Evolutionary conservation across 2,329 filamentous ascomycete genomes (phyloP).

Genomic region (Lecanicillium sp.): DNA sequence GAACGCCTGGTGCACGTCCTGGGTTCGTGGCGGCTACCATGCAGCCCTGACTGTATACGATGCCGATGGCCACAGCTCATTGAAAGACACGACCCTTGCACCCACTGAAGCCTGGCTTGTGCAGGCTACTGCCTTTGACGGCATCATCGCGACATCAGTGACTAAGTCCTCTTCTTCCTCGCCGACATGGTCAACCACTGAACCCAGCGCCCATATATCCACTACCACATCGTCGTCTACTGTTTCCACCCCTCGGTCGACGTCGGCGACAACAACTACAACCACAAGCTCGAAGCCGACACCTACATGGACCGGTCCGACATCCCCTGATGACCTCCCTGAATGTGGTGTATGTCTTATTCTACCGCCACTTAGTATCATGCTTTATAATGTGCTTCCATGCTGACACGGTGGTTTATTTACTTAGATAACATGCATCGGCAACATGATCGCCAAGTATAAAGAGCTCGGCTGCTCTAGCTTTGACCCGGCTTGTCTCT

Average conservation of each 20-base stretch:
- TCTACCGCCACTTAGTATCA: too few relatives aligned
- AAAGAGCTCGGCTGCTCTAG: too few relatives aligned
- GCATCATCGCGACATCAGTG: neutral
- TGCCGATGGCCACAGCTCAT: neutral
- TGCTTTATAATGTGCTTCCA: too few relatives aligned
- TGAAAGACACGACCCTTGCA: neutral
- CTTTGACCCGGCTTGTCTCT: too few relatives aligned
- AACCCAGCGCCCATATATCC: too few relatives aligned
- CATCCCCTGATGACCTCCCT: neutral
- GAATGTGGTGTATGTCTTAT: too few relatives aligned
- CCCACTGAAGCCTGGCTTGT: neutral
- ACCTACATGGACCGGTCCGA: neutral
- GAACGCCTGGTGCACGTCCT: slow-evolving; percentile 3
- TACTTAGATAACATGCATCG: too few relatives aligned
- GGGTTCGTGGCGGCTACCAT: neutral
- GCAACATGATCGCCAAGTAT: too few relatives aligned
- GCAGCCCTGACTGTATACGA: slow-evolving; percentile 1
- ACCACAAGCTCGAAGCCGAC: neutral
- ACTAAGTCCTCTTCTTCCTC: too few relatives aligned
- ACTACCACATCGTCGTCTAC: too few relatives aligned
- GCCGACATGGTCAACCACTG: neutral
- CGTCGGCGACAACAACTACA: neutral
- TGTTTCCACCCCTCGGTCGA: too few relatives aligned
- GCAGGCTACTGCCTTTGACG: slow-evolving; percentile 5
- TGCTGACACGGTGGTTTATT: too few relatives aligned